Evolutionary conservation across 768 basidiomycete genomes (phyloP).

Genomic region (Leccinum sublutescens): DNA sequence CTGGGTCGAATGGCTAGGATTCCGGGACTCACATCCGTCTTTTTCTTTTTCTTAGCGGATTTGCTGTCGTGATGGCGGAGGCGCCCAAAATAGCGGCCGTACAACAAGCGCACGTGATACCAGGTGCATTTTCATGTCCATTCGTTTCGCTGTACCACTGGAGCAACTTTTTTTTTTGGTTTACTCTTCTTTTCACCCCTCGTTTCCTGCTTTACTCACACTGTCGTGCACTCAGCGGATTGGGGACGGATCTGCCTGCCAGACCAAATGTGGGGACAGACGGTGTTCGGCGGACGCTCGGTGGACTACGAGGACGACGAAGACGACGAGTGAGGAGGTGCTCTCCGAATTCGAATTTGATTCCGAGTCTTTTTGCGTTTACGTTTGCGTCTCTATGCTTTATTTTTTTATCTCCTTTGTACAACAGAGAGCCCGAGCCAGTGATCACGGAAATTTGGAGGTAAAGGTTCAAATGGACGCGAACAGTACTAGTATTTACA

Average conservation of each 20-base stretch:
- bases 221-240: constrained; percentile 13
- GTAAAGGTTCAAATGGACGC: too few species aligned
- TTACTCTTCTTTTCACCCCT: neutral
- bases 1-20: neutral
- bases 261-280: neutral
- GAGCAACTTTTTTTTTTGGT: neutral
- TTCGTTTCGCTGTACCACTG: neutral
- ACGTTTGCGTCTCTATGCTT: neutral
- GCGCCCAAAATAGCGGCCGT: constrained; percentile 6
- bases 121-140: constrained; percentile 14
- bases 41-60: constrained; percentile 15
- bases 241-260: constrained; percentile 21
- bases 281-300: neutral
- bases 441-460: too few species aligned
- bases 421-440: neutral
- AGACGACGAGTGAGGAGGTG: neutral
- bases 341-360: neutral
- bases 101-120: constrained; percentile 13
- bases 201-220: neutral
- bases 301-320: neutral
- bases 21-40: constrained; percentile 18
- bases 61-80: constrained; percentile 33
- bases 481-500: too few species aligned
- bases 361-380: neutral
- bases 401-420: neutral